These are phyloP conservation scores for Xylariomycetidae sp. DNA, from an alignment of 2,329 filamentous ascomycete species.

Conservation along the genomic window DNA sequence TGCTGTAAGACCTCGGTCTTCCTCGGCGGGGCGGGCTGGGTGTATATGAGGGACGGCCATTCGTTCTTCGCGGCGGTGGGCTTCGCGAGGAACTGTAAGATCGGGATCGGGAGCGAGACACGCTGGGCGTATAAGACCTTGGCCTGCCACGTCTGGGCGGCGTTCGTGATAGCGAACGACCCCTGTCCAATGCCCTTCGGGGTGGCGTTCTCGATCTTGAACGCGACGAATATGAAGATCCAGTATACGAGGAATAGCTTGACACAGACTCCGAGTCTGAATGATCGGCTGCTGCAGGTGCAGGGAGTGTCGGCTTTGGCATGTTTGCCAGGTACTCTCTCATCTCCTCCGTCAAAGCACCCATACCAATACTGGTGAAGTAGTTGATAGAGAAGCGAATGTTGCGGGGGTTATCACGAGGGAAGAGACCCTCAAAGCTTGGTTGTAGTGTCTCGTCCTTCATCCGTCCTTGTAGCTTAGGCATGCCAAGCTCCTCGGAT, in stretches of 20 bases:
- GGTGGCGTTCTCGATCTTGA: constrained; percentile 39
- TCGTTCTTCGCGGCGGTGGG: constrained; percentile 19
- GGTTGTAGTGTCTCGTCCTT: constrained; percentile 72
- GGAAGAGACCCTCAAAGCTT: constrained; percentile 81
- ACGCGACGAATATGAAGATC: constrained; percentile 52
- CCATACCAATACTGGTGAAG: constrained; percentile 97
- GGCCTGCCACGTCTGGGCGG: constrained; percentile 25
- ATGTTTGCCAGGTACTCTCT: constrained; percentile 83
- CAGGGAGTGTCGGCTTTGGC: constrained; percentile 74
- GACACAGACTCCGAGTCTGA: constrained; percentile 68
- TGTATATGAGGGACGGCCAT: constrained; percentile 25
- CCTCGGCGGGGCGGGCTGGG: constrained; percentile 26
- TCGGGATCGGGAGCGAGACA: constrained; percentile 30
- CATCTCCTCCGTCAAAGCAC: constrained; percentile 89
- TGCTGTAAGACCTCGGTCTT: constrained; percentile 24
- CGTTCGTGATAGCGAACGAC: constrained; percentile 29
- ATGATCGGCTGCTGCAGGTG: constrained; percentile 51
- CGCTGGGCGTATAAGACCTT: constrained; percentile 27
- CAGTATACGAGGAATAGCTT: constrained; percentile 71
- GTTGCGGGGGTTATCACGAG: constrained; percentile 80
- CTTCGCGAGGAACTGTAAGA: constrained; percentile 23
- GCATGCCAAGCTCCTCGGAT: constrained; percentile 77
- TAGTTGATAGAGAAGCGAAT: constrained; percentile 98
- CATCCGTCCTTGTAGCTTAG: constrained; percentile 69
- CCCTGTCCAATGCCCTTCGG: constrained; percentile 29